Conservation (phyloP, 805 yeast genomes). For the Zygosaccharomyces siamensis region DNA sequence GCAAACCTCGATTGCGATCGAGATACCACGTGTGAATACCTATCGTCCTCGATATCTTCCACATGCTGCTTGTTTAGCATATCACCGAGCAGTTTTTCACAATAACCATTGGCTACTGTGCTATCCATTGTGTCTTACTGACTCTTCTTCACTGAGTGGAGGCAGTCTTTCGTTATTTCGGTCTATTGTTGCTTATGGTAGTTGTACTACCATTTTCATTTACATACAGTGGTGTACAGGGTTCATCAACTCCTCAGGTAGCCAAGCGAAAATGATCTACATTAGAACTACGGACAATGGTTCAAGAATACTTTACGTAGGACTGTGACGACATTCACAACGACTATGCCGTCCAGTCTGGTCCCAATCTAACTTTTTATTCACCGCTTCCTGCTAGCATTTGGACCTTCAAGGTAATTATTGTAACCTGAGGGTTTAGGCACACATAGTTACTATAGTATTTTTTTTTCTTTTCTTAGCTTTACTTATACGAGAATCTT, state of each 20-base stretch:
- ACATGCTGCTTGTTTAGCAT: conserved; percentile 12
- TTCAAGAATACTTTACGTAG: too few species aligned
- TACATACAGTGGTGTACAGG: conserved; percentile 1
- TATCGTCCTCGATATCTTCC: conserved; percentile 24
- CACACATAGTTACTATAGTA: neutral
- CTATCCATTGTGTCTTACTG: neutral
- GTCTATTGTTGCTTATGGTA: neutral
- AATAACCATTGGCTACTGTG: conserved; percentile 2
- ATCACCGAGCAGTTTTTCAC: conserved; percentile 6
- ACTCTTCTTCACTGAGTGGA: too few species aligned
- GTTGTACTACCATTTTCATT: neutral
- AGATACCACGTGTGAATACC: conserved; percentile 17
- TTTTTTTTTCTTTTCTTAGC: neutral
- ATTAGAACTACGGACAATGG: too few species aligned
- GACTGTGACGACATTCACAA: too few species aligned
- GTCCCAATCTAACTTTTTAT: neutral
- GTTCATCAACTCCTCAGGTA: neutral
- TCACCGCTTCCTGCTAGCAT: neutral
- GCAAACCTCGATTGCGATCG: conserved; percentile 24
- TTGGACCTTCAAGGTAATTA: neutral
- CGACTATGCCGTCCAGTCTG: too few species aligned
- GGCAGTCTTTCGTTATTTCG: neutral
- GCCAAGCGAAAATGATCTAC: too few species aligned
- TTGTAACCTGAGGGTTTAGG: neutral
- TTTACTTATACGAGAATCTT: neutral